Evolutionary conservation across 345 rosid species (phyloP).

Genomic region (Ailanthus altissimus): DNA sequence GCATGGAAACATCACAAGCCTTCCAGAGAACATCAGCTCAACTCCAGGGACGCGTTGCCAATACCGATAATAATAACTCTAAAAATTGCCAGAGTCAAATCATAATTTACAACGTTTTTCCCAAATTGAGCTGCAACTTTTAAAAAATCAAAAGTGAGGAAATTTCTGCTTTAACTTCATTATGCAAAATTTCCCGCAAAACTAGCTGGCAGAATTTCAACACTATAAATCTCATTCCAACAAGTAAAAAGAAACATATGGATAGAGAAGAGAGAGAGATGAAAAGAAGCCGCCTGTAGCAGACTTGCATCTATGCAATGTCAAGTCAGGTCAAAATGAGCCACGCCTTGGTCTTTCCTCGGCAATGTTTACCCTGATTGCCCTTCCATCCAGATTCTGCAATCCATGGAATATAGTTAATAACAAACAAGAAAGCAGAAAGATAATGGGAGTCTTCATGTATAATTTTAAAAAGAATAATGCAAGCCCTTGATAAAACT

Average conservation of each 20-base stretch:
- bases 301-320: constrained; percentile 16
- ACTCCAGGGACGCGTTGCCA: background rate
- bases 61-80: background rate
- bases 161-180: constrained; percentile 3
- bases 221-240: constrained; percentile 20
- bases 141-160: background rate
- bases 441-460: background rate
- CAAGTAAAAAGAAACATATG: background rate
- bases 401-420: background rate
- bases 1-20: background rate
- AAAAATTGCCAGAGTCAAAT: background rate
- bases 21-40: background rate
- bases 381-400: constrained; percentile 89
- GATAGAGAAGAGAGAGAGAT: background rate
- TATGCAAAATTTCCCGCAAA: constrained; percentile 16
- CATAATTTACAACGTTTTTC: background rate
- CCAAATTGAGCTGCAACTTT: background rate
- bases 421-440: constrained; percentile 5
- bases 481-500: background rate
- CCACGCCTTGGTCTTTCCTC: constrained; percentile 76
- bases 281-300: constrained; percentile 11
- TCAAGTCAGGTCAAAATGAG: constrained; percentile 40
- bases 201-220: constrained; percentile 23
- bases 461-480: no score
- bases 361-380: constrained; percentile 85